These are phyloP conservation scores for Miscanthus lutarioriparius DNA, from an alignment of 176 grass and related monocot species.

Conservation along the genomic window DNA sequence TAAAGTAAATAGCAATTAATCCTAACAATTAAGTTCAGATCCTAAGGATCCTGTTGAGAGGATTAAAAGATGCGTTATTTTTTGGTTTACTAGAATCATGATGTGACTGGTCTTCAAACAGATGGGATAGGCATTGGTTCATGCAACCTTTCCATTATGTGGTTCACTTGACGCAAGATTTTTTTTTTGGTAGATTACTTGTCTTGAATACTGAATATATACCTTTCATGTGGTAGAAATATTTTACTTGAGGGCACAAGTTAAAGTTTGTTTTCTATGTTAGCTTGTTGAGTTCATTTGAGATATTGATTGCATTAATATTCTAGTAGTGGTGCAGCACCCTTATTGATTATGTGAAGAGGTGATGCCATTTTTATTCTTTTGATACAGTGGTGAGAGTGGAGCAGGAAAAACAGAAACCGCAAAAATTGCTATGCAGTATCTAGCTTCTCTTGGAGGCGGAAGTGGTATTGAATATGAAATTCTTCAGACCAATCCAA, in stretches of 20 bases:
- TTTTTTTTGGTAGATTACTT: background rate
- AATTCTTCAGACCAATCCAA: slow-evolving; percentile 95
- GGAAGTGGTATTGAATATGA: slow-evolving; percentile 98
- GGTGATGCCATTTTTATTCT: slow-evolving; percentile 29
- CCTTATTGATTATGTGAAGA: background rate
- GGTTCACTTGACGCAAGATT: background rate
- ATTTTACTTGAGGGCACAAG: background rate
- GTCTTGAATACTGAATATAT: background rate
- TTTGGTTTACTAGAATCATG: slow-evolving; percentile 24
- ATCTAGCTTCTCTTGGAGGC: slow-evolving; percentile 94
- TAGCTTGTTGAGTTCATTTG: slow-evolving; percentile 21
- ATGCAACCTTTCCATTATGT: background rate
- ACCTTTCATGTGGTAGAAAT: slow-evolving; percentile 8
- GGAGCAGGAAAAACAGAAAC: slow-evolving; percentile 99
- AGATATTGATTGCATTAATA: background rate
- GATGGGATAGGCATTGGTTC: background rate
- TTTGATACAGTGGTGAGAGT: slow-evolving; percentile 81
- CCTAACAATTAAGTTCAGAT: background rate
- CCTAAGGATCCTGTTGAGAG: slow-evolving; percentile 2
- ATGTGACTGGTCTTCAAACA: slow-evolving; percentile 11
- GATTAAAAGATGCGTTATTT: background rate
- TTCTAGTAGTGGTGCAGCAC: background rate
- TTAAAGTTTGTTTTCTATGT: background rate
- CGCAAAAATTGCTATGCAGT: slow-evolving; percentile 98
- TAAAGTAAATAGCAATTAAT: too few relatives aligned